Evolutionary conservation across 257 asterid species (phyloP).

Genomic region (Solanum dulcamara): DNA sequence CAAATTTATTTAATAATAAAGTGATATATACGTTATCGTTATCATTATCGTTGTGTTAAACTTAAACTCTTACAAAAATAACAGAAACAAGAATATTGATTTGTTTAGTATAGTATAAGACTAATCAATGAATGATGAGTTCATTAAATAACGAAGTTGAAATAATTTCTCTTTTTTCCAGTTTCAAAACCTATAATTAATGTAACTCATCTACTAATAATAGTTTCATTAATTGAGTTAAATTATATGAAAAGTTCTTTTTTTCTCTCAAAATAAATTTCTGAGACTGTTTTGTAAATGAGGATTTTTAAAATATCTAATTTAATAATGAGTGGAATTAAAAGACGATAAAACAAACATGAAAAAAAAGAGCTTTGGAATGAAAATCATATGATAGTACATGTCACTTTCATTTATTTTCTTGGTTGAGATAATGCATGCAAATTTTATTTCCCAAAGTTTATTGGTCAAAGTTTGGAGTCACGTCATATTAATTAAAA

Average conservation of each 20-base stretch:
- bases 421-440: not conserved
- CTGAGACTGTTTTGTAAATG: not conserved
- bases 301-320: not conserved
- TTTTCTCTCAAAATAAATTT: not conserved
- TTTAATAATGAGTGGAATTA: not conserved
- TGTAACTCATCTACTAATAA: not conserved
- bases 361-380: not conserved
- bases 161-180: not conserved
- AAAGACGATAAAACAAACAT: not conserved
- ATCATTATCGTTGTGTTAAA: too few relatives aligned
- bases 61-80: not conserved
- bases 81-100: not conserved
- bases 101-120: not conserved
- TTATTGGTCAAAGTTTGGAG: not conserved
- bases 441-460: not conserved
- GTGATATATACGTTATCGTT: not conserved
- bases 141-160: not conserved
- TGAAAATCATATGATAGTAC: not conserved
- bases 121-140: not conserved
- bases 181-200: not conserved
- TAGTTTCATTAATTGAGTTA: not conserved
- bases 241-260: not conserved
- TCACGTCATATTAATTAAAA: not conserved
- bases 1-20: not conserved
- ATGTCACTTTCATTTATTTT: not conserved